Conservation (phyloP, 306 rosid genomes). For the Prunus mongolica region DNA sequence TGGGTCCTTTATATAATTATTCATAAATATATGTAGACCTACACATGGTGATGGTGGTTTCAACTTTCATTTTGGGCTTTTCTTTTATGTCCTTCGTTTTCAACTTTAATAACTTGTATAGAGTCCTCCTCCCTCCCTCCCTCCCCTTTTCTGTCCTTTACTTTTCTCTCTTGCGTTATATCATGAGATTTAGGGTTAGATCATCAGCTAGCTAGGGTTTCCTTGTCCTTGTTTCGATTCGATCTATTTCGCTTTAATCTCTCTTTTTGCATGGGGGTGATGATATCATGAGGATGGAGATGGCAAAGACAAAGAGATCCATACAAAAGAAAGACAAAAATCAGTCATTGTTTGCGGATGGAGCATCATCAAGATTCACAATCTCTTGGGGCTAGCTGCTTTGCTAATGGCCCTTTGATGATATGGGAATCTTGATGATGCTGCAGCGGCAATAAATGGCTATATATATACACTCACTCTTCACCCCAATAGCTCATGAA, state of each 20-base stretch:
- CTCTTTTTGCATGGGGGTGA: conserved; percentile 18
- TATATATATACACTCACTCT: background rate
- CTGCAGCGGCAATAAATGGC: conserved; percentile 53
- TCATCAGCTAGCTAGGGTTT: background rate
- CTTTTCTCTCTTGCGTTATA: conserved; percentile 18
- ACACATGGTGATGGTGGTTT: background rate
- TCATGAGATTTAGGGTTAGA: conserved; percentile 46
- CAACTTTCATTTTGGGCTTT: background rate
- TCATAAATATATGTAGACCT: background rate
- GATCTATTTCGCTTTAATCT: background rate
- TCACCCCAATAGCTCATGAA: background rate
- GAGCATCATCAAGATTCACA: conserved; percentile 98
- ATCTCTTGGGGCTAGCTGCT: background rate
- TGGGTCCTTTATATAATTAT: conserved; percentile 2
- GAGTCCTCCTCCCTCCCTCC: background rate
- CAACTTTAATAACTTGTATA: background rate
- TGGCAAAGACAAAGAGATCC: background rate
- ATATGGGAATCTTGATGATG: conserved; percentile 93
- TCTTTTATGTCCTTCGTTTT: background rate
- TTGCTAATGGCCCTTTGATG: background rate
- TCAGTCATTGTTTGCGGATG: conserved; percentile 69
- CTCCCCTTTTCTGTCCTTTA: background rate
- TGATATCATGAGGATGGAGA: background rate
- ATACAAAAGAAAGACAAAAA: background rate
- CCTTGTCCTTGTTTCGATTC: background rate